Base-by-base conservation (phyloP, 2,329 filamentous ascomycete genomes). In the Xylariaceae sp. region DNA sequence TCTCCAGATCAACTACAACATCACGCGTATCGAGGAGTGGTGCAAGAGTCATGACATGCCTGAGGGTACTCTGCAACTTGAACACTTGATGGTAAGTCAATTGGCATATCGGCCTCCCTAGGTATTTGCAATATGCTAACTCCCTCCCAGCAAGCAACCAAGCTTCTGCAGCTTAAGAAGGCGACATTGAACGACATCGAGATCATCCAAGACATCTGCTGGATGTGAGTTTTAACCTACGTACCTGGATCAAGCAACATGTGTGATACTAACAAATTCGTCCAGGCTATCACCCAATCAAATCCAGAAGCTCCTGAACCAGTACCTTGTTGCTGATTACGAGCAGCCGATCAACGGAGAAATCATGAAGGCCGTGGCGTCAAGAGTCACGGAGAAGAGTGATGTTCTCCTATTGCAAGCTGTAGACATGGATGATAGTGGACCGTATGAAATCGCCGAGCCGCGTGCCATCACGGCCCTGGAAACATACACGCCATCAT, bases 41-140 rank as follows among this genome's bases (percentile, higher is more conserved):
- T 99, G 94, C 79, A 99, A 99, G 85, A 96, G 92, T 72, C 95
- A 99, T 74, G 94, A 97, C 69, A 97, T 99, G 93, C 94, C 94
- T 1, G 93, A 99, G 76, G 94, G 94, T 57, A 99, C 93, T 35
- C 82, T 99, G 56, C 93, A 97, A 78, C 83, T 99, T 58, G 94
- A 99, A 80, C 94, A 99, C 80, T 78, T 99, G 68, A 99, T 99
- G 94, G 89, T 91, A 77, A 75, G 79, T 70, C 15, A 4, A 60
- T 10, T n/a, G 11, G 66, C 61, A 30, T 30, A 30, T 30, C 23
- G 23, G 23, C 23, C 23, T 30, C 4, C 23, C 23, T 30, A 30
- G 23, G 23, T 30, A 30, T 30, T 30, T 30, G 23, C 23, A 30
- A 30, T 30, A 30, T 30, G 23, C 51, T 51, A 76, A 68, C 55